Evolutionary conservation across 129 eudicot species (phyloP), one percentile per base, ranked within the genome.

Genomic region (Chrysanthemum makinoi): DNA sequence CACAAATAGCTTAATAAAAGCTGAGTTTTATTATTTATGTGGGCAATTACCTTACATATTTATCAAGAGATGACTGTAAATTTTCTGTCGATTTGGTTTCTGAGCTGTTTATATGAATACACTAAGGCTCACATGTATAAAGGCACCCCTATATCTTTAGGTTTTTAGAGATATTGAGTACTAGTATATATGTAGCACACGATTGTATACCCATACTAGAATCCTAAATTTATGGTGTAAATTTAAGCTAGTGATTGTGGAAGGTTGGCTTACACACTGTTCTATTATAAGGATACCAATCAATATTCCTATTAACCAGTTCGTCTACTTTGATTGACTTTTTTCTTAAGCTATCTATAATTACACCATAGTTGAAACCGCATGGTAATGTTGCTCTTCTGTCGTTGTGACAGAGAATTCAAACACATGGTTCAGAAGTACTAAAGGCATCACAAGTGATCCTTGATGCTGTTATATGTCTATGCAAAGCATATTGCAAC

Each of bases 401-500:
- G 2, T 66, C 60, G 28, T 65, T 56, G 65, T 51, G 77, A 48
- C 95, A 94, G 97, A 86, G 68, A 62, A 84, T 93, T 53, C 72
- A 66, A 28, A 50, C 75, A 53, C 33, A 49, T 71, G 92, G 86
- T 61, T 58, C 88, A 49, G 93, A 94, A 72, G 75, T 89, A 53
- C 62, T 87, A 63, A 94, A 89, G 81, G 87, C 76, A 3, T 80
- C 87, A 28, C 92, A 87, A 53, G 17, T 56, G 49, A 82, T 86
- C 48, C 82, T 94, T 75, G 96, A 87, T 80, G 86, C 93, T 69
- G 86, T 72, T 39, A 84, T 77, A 55, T 83, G 80, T 63, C 79
- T 94, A 68, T 87, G 98, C 83, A 89, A 64, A 83, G 82, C 86
- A 43, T 89, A 89, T 60, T 79, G 83, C 76, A 68, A 75, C 72